phyloP scores from a whole-genome alignment of 257 asterid genomes.

The Perilla frutescens region DNA sequence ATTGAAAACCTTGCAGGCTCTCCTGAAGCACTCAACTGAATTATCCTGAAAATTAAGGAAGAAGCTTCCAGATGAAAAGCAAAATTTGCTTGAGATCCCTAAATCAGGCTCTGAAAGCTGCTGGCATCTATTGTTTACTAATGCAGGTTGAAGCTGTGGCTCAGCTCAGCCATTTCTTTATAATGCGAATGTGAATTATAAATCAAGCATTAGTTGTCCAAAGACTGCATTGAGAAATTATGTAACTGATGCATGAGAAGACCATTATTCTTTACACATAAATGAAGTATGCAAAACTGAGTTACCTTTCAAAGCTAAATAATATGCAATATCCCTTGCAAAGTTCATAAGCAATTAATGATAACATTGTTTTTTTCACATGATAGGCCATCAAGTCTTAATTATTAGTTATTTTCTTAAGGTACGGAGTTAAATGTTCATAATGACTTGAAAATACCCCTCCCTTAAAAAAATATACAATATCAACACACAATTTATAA shows the following conservation, averaged over 20 bases:
- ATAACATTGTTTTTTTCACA: slow-evolving; percentile 7
- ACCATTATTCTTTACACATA: slow-evolving; percentile 18
- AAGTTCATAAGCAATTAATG: not conserved
- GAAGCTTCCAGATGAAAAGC: slow-evolving; percentile 30
- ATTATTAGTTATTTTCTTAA: slow-evolving; percentile 11
- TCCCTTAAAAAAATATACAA: slow-evolving; percentile 13
- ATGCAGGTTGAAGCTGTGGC: slow-evolving; percentile 18
- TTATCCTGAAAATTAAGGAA: slow-evolving; percentile 70
- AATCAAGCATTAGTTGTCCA: slow-evolving; percentile 10
- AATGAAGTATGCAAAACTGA: slow-evolving; percentile 24
- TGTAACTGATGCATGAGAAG: slow-evolving; percentile 24
- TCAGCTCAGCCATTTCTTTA: slow-evolving; percentile 12
- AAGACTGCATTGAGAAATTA: slow-evolving; percentile 7
- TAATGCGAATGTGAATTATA: not conserved
- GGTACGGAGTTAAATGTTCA: slow-evolving; percentile 1
- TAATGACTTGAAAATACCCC: slow-evolving; percentile 6
- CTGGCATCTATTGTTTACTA: slow-evolving; percentile 20
- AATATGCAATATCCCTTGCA: not conserved
- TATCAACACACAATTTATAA: slow-evolving; percentile 14
- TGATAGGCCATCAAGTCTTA: slow-evolving; percentile 32
- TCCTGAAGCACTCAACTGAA: slow-evolving; percentile 79
- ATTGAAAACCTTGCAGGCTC: slow-evolving; percentile 91
- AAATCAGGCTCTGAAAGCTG: slow-evolving; percentile 4
- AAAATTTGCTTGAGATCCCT: slow-evolving; percentile 20
- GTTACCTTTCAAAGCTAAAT: slow-evolving; percentile 22